Base-by-base conservation (phyloP, 495 filamentous ascomycete genomes). In the Trichoderma virens region DNA sequence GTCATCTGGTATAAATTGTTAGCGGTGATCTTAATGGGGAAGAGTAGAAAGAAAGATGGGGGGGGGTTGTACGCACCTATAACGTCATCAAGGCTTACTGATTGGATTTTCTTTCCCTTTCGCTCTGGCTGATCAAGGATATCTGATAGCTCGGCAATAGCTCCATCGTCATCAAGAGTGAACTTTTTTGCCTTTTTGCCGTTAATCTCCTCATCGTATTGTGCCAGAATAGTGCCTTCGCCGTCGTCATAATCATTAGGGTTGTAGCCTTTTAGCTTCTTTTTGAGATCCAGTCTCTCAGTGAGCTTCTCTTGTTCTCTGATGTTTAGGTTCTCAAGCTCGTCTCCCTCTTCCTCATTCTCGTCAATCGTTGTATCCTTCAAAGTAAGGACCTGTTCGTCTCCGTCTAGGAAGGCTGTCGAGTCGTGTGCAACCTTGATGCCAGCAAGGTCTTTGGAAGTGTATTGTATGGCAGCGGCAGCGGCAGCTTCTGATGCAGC, bases 171-270 rank as follows among this genome's bases (percentile, higher is more conserved):
- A 72, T 92, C 91, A 34, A 98, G 77, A 0, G 89, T 95, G 70
- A 98, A 98, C 18, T 81, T 79, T 75, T 96, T 97, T 60, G 85
- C 83, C 76, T 93, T 94, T 78, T 96, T 97, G 63, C 92, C 92
- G 45, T 90, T 85, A 59, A 97, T 96, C 70, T 95, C 93, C 70
- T 97, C 93, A 68, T 98, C 94, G 71, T 98, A 98, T 64, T 98
- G 91, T 27, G 86, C 82, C 56, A 98, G 77, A 31, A 98, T 82
- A 3, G 77, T 78, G 60, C 79, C 82, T 64, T 86, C 78, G 61
- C 85, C 88, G 62, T 82, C 83, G 65, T 88, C 89, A 63, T 86
- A 86, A 56, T 88, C 88, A 67, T 90, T 83, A 2, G 93, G 92
- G 69, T 98, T 89, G 69, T 98, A 98, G 2, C 86, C 85, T 0